A percentile compares a stretch with the other conserved stretches of the same genome.
phyloP scores from a whole-genome alignment of 768 basidiomycete genomes.

The Hygrocybe coccinea region DNA sequence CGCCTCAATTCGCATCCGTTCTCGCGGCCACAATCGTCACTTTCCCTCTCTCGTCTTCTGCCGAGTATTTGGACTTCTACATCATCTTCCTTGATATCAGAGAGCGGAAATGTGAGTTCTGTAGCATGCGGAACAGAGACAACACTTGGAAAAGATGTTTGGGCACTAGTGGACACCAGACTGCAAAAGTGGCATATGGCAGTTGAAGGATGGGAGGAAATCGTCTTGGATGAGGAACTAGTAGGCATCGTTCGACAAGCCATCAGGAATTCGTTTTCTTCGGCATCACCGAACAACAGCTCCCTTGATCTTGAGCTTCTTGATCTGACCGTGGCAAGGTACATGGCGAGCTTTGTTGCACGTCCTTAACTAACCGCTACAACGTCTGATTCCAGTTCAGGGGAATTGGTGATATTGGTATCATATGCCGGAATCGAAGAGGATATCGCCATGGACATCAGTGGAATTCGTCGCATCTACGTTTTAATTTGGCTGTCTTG shows the following conservation, averaged over 20 bases:
- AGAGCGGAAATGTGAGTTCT: constrained; percentile 60
- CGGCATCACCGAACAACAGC: constrained; percentile 36
- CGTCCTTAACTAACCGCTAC: background rate
- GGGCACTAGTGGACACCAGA: constrained; percentile 62
- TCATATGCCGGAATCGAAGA: constrained; percentile 62
- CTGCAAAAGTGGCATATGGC: constrained; percentile 70
- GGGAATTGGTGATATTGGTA: constrained; percentile 55
- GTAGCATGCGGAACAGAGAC: constrained; percentile 48
- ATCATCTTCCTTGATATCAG: constrained; percentile 25
- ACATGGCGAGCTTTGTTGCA: constrained; percentile 15
- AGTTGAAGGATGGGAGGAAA: constrained; percentile 65
- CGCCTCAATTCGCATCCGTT: constrained; percentile 57
- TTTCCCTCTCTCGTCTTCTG: constrained; percentile 39
- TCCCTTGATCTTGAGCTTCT: constrained; percentile 68
- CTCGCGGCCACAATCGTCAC: constrained; percentile 46
- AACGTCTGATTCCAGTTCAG: constrained; percentile 33
- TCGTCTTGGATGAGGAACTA: constrained; percentile 55
- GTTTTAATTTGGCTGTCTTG: constrained; percentile 51
- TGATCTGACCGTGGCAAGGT: constrained; percentile 63
- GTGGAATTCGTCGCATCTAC: constrained; percentile 57
- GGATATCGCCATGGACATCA: constrained; percentile 33
- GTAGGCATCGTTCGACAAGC: constrained; percentile 43
- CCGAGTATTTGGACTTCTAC: constrained; percentile 38
- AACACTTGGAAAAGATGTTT: constrained; percentile 51
- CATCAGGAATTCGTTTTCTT: constrained; percentile 40